A percentile compares a stretch with the other conserved stretches of the same genome.
phyloP scores from a whole-genome alignment of 192 early-diverging fungal genomes.

The Backusella westeae region DNA sequence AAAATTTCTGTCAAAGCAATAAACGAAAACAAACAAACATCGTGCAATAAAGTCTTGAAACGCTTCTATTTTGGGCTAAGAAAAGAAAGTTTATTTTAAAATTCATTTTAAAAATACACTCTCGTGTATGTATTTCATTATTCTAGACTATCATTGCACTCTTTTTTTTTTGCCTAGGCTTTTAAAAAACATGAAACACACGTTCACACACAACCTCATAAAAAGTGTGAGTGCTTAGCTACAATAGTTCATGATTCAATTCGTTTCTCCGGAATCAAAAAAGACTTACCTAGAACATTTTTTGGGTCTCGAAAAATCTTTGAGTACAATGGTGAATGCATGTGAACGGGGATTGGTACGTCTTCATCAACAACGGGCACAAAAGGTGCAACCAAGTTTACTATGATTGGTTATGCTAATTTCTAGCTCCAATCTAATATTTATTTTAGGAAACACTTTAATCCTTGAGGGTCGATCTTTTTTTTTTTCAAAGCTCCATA shows the following conservation, averaged over 20 bases:
- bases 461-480: neutral
- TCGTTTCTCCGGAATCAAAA: neutral
- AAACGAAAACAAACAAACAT: neutral
- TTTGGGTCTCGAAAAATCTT: neutral
- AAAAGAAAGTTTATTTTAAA: neutral
- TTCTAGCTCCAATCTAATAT: neutral
- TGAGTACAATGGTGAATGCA: no score
- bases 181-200: neutral
- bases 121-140: no score
- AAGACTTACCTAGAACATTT: neutral
- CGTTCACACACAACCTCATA: neutral
- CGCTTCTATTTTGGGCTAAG: neutral
- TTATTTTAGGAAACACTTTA: neutral
- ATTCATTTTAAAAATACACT: no score
- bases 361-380: neutral
- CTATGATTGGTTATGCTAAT: neutral
- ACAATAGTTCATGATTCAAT: neutral
- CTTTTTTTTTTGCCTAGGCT: neutral
- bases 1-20: no score
- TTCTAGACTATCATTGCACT: neutral
- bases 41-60: neutral
- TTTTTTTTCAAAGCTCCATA: no score
- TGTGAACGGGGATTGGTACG: neutral
- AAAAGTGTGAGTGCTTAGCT: neutral
- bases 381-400: neutral